Evolutionary conservation across 768 basidiomycete species (phyloP).

Genomic region (Amanita phalloides): DNA sequence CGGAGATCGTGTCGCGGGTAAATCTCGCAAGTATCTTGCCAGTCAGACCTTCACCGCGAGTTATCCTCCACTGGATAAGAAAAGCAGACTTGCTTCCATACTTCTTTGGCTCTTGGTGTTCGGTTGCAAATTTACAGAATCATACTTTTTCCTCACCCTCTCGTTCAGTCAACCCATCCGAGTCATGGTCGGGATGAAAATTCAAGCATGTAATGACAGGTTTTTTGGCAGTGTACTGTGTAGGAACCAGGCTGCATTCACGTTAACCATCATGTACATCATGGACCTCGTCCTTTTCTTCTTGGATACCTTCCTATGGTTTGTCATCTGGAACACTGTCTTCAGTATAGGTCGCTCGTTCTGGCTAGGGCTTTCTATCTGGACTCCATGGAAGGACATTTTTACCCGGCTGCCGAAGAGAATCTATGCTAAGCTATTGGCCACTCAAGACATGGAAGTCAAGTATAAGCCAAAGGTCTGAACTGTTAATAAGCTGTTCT

Average conservation of each 20-base stretch:
- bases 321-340: conserved; percentile 98
- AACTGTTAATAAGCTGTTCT: conserved; percentile 2
- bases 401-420: conserved; percentile 93
- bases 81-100: conserved; percentile 69
- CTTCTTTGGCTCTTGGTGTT: conserved; percentile 89
- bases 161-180: conserved; percentile 90
- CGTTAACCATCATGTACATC: conserved; percentile 95
- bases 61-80: conserved; percentile 61
- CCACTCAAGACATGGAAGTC: conserved; percentile 92
- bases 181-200: conserved; percentile 95
- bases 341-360: conserved; percentile 86
- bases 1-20: conserved; percentile 93
- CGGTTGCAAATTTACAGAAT: conserved; percentile 92
- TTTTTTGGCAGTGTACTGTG: conserved; percentile 80
- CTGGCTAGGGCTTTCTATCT: conserved; percentile 86
- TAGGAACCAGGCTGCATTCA: conserved; percentile 88
- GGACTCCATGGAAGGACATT: conserved; percentile 99
- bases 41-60: conserved; percentile 98
- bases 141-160: conserved; percentile 95
- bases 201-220: conserved; percentile 83
- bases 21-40: conserved; percentile 93
- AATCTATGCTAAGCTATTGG: conserved; percentile 91
- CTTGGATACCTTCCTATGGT: conserved; percentile 99
- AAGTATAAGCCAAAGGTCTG: conserved; percentile 99
- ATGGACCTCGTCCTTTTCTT: conserved; percentile 98